phyloP scores from a whole-genome alignment of 73 alveolate species.

The Uronychia binucleata region DNA sequence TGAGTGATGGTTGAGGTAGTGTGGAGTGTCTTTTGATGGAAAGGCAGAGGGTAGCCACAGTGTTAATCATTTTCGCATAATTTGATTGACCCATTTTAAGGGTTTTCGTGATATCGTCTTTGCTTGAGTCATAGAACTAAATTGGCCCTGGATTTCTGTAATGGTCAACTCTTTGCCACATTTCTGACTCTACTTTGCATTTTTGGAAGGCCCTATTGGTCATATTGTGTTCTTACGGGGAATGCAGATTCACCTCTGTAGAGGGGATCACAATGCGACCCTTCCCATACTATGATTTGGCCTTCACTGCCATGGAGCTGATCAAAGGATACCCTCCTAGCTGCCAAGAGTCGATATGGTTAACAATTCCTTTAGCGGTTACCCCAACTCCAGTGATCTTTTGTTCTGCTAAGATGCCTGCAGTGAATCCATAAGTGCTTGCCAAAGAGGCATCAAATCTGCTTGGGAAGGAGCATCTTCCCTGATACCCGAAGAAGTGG shows the following conservation, averaged over 20 bases:
- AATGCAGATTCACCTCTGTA: constrained; percentile 72
- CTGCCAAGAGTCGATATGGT: constrained; percentile 53
- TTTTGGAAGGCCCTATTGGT: constrained; percentile 45
- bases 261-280: constrained; percentile 63
- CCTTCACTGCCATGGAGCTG: constrained; percentile 46
- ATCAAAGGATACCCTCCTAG: constrained; percentile 69
- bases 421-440: constrained; percentile 91
- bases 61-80: constrained; percentile 14
- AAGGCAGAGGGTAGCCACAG: constrained; percentile 34
- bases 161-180: constrained; percentile 71
- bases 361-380: constrained; percentile 67
- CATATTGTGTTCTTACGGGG: constrained; percentile 20
- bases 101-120: constrained; percentile 5
- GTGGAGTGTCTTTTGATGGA: constrained; percentile 32
- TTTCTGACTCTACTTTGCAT: constrained; percentile 27
- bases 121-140: constrained; percentile 50
- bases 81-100: neutral
- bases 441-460: constrained; percentile 86
- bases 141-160: constrained; percentile 91
- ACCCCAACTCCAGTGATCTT: constrained; percentile 67
- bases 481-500: constrained; percentile 98
- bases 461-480: constrained; percentile 94
- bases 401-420: constrained; percentile 67
- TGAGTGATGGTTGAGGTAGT: neutral
- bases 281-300: constrained; percentile 53